A percentile compares a stretch with the other conserved stretches of the same genome.
These are phyloP conservation scores for Dioszegia aurantiaca DNA, from an alignment of 768 basidiomycete species.

Conservation along the genomic window DNA sequence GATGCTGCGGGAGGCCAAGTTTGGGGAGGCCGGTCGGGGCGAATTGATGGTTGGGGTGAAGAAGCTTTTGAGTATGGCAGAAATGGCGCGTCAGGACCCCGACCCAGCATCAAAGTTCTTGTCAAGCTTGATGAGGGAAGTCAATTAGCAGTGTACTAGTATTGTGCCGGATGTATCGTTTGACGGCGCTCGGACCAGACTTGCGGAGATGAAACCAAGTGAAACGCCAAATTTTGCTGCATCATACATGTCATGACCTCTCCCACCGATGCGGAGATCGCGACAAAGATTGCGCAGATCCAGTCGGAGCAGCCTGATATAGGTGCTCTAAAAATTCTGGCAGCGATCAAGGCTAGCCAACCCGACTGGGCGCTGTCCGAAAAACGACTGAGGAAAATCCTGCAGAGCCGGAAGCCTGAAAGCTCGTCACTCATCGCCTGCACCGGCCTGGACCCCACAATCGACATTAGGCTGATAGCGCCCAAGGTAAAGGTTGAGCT, in stretches of 20 bases:
- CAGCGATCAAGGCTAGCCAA: constrained; percentile 60
- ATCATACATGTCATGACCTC: constrained; percentile 14
- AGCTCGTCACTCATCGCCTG: constrained; percentile 59
- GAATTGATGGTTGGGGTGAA: constrained; percentile 81
- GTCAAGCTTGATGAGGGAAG: constrained; percentile 46
- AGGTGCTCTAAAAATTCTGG: constrained; percentile 71
- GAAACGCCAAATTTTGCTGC: too few species aligned
- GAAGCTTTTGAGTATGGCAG: constrained; percentile 81
- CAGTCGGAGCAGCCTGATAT: constrained; percentile 60
- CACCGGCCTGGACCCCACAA: constrained; percentile 62
- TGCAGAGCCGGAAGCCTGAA: constrained; percentile 58
- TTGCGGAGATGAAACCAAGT: too few species aligned
- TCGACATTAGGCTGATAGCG: constrained; percentile 66
- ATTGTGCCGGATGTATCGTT: constrained; percentile 58
- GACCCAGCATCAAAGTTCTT: constrained; percentile 63
- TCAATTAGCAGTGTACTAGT: constrained; percentile 60
- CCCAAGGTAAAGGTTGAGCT: constrained; percentile 64
- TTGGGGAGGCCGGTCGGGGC: constrained; percentile 58
- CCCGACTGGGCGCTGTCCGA: constrained; percentile 78
- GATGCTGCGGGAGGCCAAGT: constrained; percentile 72
- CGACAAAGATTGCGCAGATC: constrained; percentile 59
- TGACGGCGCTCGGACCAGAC: too few species aligned
- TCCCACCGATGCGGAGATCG: constrained; percentile 67
- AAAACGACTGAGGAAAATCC: constrained; percentile 70
- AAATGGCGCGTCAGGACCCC: constrained; percentile 97